These are phyloP conservation scores for Mycena epipterygia DNA, from an alignment of 768 basidiomycete genomes.

Conservation along the genomic window DNA sequence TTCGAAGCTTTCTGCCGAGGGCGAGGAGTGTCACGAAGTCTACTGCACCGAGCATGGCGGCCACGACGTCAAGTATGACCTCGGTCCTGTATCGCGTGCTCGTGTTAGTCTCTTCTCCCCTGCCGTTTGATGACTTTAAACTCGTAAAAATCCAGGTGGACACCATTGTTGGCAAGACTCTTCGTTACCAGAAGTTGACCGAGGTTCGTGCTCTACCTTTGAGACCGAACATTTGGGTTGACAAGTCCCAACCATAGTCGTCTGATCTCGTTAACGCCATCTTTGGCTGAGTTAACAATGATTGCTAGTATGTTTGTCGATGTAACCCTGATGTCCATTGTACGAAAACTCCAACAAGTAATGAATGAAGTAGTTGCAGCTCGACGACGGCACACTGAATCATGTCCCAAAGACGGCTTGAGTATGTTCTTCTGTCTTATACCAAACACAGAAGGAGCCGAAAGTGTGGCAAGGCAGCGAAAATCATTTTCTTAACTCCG, in stretches of 20 bases:
- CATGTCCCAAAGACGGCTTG: no score
- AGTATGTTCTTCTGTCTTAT: no score
- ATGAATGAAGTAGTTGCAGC: background rate
- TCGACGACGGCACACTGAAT: no score
- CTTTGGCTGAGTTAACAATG: constrained; percentile 11
- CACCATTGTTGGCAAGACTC: constrained; percentile 20
- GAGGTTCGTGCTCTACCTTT: constrained; percentile 17
- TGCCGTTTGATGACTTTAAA: constrained; percentile 17
- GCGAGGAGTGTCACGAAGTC: constrained; percentile 28
- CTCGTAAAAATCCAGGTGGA: constrained; percentile 21
- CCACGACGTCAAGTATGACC: constrained; percentile 15
- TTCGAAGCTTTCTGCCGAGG: constrained; percentile 25
- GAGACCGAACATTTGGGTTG: constrained; percentile 7
- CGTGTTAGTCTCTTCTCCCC: constrained; percentile 23
- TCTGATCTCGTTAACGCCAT: background rate
- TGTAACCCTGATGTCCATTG: constrained; percentile 7
- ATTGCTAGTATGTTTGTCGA: constrained; percentile 6
- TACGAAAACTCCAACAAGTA: constrained; percentile 1
- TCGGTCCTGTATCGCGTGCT: constrained; percentile 24
- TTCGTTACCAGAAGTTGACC: background rate
- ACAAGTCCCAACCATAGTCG: constrained; percentile 19
- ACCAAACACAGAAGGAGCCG: no score
- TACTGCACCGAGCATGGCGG: constrained; percentile 23
- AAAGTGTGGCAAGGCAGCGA: no score
- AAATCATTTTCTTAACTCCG: no score